Evolutionary conservation across 306 rosid species (phyloP).

Genomic region (Prunus kanzakura): DNA sequence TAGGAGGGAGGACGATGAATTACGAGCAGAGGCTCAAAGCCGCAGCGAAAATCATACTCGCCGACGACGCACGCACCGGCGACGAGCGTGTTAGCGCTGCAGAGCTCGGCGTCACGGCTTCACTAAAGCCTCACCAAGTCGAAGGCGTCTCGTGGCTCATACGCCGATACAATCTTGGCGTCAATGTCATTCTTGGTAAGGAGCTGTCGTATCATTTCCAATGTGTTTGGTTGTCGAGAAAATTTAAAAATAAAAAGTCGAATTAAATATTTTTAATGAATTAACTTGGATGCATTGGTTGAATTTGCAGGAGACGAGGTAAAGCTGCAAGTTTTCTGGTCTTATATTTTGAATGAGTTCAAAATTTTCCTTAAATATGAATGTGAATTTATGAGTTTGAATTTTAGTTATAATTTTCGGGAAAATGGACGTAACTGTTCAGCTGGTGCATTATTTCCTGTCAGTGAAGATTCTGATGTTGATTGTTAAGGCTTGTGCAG

Average conservation of each 20-base stretch:
- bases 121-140: slow-evolving; percentile 76
- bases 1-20: slow-evolving; percentile 27
- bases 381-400: not conserved
- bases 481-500: not conserved
- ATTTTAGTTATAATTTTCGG: not conserved
- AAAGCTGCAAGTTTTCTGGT: slow-evolving; percentile 16
- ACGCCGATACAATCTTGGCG: slow-evolving; percentile 74
- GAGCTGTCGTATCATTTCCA: not conserved
- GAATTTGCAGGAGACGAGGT: slow-evolving; percentile 99
- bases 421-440: not conserved
- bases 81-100: slow-evolving; percentile 26
- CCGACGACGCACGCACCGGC: slow-evolving; percentile 32
- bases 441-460: not conserved
- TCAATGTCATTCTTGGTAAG: slow-evolving; percentile 82
- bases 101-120: slow-evolving; percentile 65
- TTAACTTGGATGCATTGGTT: slow-evolving; percentile 3
- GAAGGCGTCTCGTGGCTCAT: slow-evolving; percentile 91
- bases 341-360: not conserved
- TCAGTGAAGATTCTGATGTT: not conserved
- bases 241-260: not conserved
- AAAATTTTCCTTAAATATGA: not conserved
- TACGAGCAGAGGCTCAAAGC: slow-evolving; percentile 64
- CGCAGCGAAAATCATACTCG: slow-evolving; percentile 47
- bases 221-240: slow-evolving; percentile 19
- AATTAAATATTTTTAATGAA: not conserved